Evolutionary conservation across 441 rosid genomes (phyloP), one percentile per base, ranked within the genome.

Genomic region (Populus hybrid): DNA sequence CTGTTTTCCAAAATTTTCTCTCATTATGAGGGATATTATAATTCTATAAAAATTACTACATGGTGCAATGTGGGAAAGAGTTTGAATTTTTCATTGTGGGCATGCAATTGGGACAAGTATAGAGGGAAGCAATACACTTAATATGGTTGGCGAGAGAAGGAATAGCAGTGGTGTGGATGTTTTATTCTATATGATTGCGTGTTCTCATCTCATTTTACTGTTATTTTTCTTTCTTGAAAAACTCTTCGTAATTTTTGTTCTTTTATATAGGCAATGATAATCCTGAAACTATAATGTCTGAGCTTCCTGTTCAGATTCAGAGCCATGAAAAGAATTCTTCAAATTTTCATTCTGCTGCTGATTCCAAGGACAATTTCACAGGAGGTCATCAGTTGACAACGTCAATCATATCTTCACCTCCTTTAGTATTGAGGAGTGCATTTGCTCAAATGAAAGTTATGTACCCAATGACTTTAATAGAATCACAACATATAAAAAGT

Each of bases 391-490:
- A 69, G 70, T 77, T 79, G 50, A 21, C 76, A 42, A n/a, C 74
- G 64, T 84, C 86, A 69, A 66, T 69, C 50, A 71, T 81, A 74
- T 77, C 69, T 75, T 84, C 84, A 69, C 86, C 87, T 69, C 82
- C 91, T 82, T 83, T 81, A 40, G 74, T 87, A 76, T 81, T 87
- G 71, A 85, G 88, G 84, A 91, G 94, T 83, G 86, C 87, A 67
- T 86, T 93, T 80, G 80, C 74, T 68, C 93, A 88, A 82, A 75
- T 91, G 82, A 91, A 89, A 84, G 83, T 72, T 72, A 78, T 81
- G 74, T 59, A 79, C 72, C 69, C 81, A 29, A 72, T 81, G 36
- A 68, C 77, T 67, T 77, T 76, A 56, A 71, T 71, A 71, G 85
- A 73, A 42, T 71, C 82, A 74, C 83, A 83, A 75, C 38, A 63